Evolutionary conservation across 2,329 filamentous ascomycete genomes (phyloP), one percentile per base, ranked within the genome.

Genomic region (Berkeleyomyces rouxiae): DNA sequence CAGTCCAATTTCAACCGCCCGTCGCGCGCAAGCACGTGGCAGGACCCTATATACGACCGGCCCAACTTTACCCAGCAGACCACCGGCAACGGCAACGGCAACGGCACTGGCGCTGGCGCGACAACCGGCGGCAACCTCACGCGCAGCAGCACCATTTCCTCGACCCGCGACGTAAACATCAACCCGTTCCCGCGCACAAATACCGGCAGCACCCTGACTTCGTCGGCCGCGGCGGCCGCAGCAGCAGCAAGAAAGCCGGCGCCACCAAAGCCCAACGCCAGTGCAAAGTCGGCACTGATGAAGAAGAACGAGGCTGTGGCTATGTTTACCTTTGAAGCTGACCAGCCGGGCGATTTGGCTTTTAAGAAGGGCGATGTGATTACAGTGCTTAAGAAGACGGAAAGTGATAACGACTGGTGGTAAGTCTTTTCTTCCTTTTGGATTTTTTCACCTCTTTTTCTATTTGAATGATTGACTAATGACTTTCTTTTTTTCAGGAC

Each of bases 311-410:
- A 97, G 74, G 93, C 90, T 0, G 79, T 96, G 23, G 93, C 93
- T 2, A 78, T 96, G 66, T 97, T 88, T 74, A 96, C 88, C 1
- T 99, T 99, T 71, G 92, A 97, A 66, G 86, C 90, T 0, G 92
- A 96, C 69, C 91, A 96, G 73, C 84, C 90, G 0, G 92, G 92
- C 3, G 92, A 99, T 72, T 73, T 97, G 63, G 89, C 86, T 0
- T 99, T 99, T 75, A 96, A 95, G 77, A 99, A 99, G 79, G 93
- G 93, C 23, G 93, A 99, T 39, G 74, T 97, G 63, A 96, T 99
- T 67, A 96, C 90, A 0, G 90, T 99, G 64, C 73, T 95, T 63
- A 96, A 99, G 78, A 87, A 88, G 74, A 97, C 92, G 4, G 89
- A 97, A 3, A 96, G 87, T 68, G 87, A 89, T 64, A 91, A 90